Evolutionary conservation across 106 monocot species (phyloP), one percentile per base, ranked within the genome.

Genomic region (Ottelia alismoides): DNA sequence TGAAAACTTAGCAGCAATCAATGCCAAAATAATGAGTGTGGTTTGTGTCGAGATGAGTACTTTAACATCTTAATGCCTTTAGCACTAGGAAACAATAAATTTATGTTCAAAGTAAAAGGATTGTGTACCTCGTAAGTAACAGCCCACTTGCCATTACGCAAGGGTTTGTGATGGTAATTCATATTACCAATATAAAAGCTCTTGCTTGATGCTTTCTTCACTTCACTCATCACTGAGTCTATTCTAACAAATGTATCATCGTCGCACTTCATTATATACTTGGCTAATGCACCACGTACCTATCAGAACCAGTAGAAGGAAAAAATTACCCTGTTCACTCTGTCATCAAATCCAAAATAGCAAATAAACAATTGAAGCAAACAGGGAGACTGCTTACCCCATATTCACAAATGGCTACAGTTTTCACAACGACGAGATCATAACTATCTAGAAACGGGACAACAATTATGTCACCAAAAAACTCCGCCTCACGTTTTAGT

Each of bases 91-190:
- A n/a, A n/a, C n/a, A n/a, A n/a, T n/a, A n/a, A n/a, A n/a, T n/a
- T n/a, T n/a, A n/a, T n/a, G n/a, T n/a, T n/a, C n/a, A n/a, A n/a
- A n/a, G n/a, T n/a, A n/a, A n/a, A n/a, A n/a, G n/a, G n/a, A n/a
- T n/a, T n/a, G n/a, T n/a, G n/a, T n/a, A 98, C 96, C 89, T 98
- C 96, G 65, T 89, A 85, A 60, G 96, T 98, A 17, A 89, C 96
- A 26, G 89, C 89, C 96, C 96, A 98, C 66, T 98, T 98, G 35
- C 96, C 96, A 64, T 51, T 9, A 2, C 96, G 76, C 54, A 98
- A 51, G 11, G 96, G 96, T 58, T 85, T 85, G 79, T 98, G 89
- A 47, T 82, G 82, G 45, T 76, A 89, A 70, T 98, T 98, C 7
- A 98, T 85, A 56, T 98, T 98, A 25, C 96, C 96, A 14, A 89